phyloP scores from a whole-genome alignment of 768 basidiomycete species.

The Infundibulicybe gibba region DNA sequence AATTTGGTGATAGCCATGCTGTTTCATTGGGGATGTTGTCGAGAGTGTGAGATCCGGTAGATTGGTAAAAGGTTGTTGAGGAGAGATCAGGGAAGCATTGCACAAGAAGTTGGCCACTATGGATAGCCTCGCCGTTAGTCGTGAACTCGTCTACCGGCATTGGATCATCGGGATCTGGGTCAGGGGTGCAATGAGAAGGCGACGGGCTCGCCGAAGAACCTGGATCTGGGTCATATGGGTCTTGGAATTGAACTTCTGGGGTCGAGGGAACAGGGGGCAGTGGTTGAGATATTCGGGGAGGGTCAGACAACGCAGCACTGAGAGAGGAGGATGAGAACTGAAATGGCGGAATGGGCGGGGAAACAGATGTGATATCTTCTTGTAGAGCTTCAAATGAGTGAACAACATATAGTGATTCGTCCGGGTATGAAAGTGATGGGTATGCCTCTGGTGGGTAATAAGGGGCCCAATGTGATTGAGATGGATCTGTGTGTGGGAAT shows the following conservation, averaged over 20 bases:
- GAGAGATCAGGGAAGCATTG: too few species aligned
- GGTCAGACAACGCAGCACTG: conserved; percentile 51
- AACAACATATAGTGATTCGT: too few species aligned
- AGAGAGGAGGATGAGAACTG: conserved; percentile 61
- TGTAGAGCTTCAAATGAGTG: conserved; percentile 19
- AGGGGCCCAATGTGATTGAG: conserved; percentile 25
- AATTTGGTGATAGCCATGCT: too few species aligned
- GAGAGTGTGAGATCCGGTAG: background rate
- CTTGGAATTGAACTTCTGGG: background rate
- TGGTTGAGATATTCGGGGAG: conserved; percentile 30
- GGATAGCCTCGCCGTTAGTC: too few species aligned
- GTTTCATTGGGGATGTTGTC: conserved; percentile 11
- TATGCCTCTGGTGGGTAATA: conserved; percentile 43
- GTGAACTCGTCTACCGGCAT: too few species aligned
- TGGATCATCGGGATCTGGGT: too few species aligned
- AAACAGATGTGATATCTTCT: conserved; percentile 15
- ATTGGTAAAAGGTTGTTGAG: too few species aligned
- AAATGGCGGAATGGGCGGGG: conserved; percentile 45
- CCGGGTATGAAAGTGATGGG: conserved; percentile 18
- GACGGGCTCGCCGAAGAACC: background rate
- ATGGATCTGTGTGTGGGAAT: background rate
- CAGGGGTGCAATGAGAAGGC: too few species aligned
- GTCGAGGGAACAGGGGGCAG: conserved; percentile 19
- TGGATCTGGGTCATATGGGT: conserved; percentile 5
- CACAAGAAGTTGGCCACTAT: too few species aligned